Evolutionary conservation across 352 stramenopile species (phyloP), one percentile per base, ranked within the genome.

Genomic region (Globisporangium takayamanum): DNA sequence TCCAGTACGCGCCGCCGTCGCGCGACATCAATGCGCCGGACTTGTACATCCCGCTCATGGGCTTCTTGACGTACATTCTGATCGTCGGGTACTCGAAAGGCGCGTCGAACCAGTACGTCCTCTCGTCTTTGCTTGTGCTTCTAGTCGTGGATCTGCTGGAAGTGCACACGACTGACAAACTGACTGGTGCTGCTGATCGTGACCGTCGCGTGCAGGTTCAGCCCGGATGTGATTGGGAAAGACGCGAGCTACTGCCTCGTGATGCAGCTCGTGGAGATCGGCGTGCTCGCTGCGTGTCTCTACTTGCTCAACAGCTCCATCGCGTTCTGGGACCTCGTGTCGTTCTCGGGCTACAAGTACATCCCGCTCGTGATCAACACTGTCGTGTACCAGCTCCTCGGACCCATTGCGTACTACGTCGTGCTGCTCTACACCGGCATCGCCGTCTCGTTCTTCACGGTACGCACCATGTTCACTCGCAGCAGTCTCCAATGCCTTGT

Each of bases 321-420:
- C 59, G 83, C 89, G 37, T 92, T 98, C 47, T 76, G 99, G 44
- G 97, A 99, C 71, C 69, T 99, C 50, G 80, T 98, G 51, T 91
- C 89, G 39, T 98, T 98, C 70, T 98, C 95, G 14, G 97, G 97
- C 56, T 99, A 99, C 90, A 99, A 99, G 79, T 99, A 99, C 78
- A 92, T 99, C 44, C 89, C 92, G 28, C 74, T 99, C n/a, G 89
- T 95, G 56, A 80, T 98, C 63, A 97, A 98, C 75, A 95, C 96
- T 59, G 57, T 98, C 39, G 80, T 94, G 50, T 95, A 89, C 54
- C 74, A 96, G 58, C 60, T 92, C 18, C 51, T 88, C 39, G 93
- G 95, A 16, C 80, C 83, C 20, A 67, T 85, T 52, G 82, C 89
- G 28, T 98, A 98, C 75, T 98, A 98, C 62, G 73, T 95, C 30